phyloP scores from a whole-genome alignment of 2,329 filamentous ascomycete species.

The Neopestalotiopsis rosae region DNA sequence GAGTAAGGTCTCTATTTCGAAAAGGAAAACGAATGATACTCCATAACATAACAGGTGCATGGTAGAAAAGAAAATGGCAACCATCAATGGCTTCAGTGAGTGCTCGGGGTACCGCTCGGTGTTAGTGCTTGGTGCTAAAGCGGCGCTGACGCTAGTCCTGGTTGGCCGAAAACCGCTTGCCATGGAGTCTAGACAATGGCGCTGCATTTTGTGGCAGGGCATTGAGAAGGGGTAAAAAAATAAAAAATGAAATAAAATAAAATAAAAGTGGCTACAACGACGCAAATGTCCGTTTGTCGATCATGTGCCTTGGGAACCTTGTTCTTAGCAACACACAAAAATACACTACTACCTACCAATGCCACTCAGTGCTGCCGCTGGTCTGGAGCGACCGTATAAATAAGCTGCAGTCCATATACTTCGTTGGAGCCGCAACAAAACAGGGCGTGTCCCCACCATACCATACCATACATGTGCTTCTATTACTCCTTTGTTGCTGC shows the following conservation, averaged over 20 bases:
- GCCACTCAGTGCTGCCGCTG: not conserved
- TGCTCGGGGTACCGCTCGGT: too few species aligned
- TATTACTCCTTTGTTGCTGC: not conserved
- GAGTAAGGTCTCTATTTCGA: too few species aligned
- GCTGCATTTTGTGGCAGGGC: not conserved
- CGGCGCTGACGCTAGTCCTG: too few species aligned
- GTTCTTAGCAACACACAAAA: slow-evolving; percentile 4
- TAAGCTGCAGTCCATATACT: not conserved
- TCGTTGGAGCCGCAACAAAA: slow-evolving; percentile 4
- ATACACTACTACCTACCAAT: not conserved
- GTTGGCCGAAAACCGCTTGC: too few species aligned
- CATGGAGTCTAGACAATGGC: too few species aligned
- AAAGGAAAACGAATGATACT: too few species aligned
- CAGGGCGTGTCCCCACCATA: slow-evolving; percentile 8
- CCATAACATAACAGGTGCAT: too few species aligned
- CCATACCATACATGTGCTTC: not conserved
- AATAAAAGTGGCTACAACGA: slow-evolving; percentile 14
- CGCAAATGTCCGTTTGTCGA: not conserved
- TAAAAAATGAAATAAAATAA: not conserved
- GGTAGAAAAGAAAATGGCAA: too few species aligned
- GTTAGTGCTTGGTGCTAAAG: too few species aligned
- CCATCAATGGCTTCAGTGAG: too few species aligned
- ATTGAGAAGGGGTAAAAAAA: not conserved
- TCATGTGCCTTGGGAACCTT: slow-evolving; percentile 14
- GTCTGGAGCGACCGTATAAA: not conserved